A percentile compares a stretch with the other conserved stretches of the same genome.
These are phyloP conservation scores for Azolla pinnata DNA, from an alignment of 75 land plant species.

Conservation along the genomic window DNA sequence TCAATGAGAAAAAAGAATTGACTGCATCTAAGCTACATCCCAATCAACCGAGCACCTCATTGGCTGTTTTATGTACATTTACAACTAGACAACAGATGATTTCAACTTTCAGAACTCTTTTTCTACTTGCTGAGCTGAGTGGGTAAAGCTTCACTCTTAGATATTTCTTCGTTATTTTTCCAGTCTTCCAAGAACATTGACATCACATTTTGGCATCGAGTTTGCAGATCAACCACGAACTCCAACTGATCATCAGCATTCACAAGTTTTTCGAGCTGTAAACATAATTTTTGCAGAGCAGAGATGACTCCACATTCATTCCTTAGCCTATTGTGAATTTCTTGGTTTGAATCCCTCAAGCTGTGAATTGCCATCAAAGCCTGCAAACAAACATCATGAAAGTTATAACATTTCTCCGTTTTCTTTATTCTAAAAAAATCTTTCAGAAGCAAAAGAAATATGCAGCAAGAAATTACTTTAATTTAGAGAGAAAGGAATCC, in stretches of 20 bases:
- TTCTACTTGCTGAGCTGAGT: too few species aligned
- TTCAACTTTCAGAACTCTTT: too few species aligned
- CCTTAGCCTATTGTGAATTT: constrained; percentile 33
- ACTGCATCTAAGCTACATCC: too few species aligned
- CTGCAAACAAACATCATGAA: constrained; percentile 32
- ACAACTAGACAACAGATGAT: too few species aligned
- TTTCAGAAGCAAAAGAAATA: not conserved
- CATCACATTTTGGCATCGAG: constrained; percentile 57
- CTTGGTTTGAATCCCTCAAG: constrained; percentile 36
- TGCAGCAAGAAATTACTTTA: too few species aligned
- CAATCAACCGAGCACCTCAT: too few species aligned
- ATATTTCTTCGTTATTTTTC: too few species aligned
- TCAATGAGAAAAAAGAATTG: too few species aligned
- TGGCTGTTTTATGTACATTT: too few species aligned
- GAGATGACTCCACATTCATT: constrained; percentile 44
- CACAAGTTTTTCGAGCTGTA: constrained; percentile 34
- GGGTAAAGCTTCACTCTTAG: too few species aligned
- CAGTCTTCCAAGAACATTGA: constrained; percentile 28
- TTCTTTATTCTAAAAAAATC: not conserved
- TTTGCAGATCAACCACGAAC: constrained; percentile 56
- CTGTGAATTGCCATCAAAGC: constrained; percentile 65
- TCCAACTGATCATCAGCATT: constrained; percentile 39
- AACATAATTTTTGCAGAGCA: constrained; percentile 43
- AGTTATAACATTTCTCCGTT: not conserved
- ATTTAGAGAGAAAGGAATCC: too few species aligned